A percentile compares a stretch with the other conserved stretches of the same genome.
phyloP scores from a whole-genome alignment of 1,284 basidiomycete genomes.

The Rhodotorula sp. region DNA sequence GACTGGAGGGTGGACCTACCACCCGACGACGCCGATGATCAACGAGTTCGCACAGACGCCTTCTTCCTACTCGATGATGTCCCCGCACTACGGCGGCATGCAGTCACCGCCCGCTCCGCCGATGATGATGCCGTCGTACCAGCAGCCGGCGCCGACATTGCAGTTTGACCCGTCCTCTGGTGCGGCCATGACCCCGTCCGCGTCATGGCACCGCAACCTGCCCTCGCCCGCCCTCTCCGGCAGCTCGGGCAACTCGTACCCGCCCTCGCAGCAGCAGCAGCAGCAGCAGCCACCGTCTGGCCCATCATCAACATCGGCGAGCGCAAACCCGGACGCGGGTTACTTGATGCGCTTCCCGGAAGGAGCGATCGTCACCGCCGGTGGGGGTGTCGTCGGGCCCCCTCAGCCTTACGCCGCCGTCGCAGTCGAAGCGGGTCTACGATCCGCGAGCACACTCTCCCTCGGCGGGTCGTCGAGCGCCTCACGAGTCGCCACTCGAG shows the following conservation, averaged over 20 bases:
- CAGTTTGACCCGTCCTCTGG: neutral
- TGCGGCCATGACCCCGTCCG: neutral
- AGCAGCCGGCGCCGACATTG: neutral
- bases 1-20: constrained; percentile 16
- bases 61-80: constrained; percentile 1
- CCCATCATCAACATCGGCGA: neutral
- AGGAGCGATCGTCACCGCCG: constrained; percentile 27
- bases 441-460: neutral
- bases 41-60: neutral
- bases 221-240: constrained; percentile 33
- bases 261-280: neutral
- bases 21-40: neutral
- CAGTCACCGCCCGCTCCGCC: constrained; percentile 2
- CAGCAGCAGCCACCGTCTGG: neutral
- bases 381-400: constrained; percentile 11
- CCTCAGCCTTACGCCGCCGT: constrained; percentile 5
- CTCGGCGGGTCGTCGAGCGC: constrained; percentile 7
- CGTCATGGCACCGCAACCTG: constrained; percentile 9
- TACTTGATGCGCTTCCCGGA: constrained; percentile 41
- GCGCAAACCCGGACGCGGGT: neutral
- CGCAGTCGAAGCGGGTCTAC: neutral
- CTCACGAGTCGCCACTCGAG: constrained; percentile 1
- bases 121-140: neutral
- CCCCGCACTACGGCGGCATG: constrained; percentile 8
- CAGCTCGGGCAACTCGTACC: constrained; percentile 20